Evolutionary conservation across 2,329 filamentous ascomycete genomes (phyloP).

Genomic region (Trichoderma citrinoviride): DNA sequence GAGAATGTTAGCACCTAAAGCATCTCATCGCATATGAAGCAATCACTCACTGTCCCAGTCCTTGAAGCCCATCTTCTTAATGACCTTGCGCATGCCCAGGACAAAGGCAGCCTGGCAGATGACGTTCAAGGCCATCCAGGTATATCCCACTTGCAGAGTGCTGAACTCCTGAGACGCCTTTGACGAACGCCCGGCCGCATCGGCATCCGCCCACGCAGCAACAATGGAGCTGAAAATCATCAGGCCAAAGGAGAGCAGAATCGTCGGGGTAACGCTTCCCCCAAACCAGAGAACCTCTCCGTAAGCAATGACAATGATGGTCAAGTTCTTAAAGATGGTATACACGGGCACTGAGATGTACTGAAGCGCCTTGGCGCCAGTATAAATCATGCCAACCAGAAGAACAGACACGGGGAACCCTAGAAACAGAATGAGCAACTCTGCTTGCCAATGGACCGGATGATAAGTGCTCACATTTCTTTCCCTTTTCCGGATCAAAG

Average conservation of each 20-base stretch:
- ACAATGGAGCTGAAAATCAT: slow-evolving; percentile 96
- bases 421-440: slow-evolving; percentile 40
- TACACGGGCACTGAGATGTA: slow-evolving; percentile 97
- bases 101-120: slow-evolving; percentile 90
- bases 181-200: slow-evolving; percentile 66
- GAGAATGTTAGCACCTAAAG: slow-evolving; percentile 32
- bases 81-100: slow-evolving; percentile 93
- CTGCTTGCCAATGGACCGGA: neutral
- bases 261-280: slow-evolving; percentile 81
- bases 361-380: slow-evolving; percentile 90
- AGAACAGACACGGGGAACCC: slow-evolving; percentile 96
- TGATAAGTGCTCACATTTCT: slow-evolving; percentile 68
- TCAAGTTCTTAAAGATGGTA: slow-evolving; percentile 99
- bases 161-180: slow-evolving; percentile 75
- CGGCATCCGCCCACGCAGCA: slow-evolving; percentile 96
- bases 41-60: slow-evolving; percentile 89
- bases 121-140: slow-evolving; percentile 98
- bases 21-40: neutral
- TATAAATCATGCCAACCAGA: slow-evolving; percentile 99
- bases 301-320: slow-evolving; percentile 97
- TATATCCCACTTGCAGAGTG: slow-evolving; percentile 89
- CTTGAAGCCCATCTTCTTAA: slow-evolving; percentile 99
- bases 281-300: slow-evolving; percentile 99
- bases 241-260: slow-evolving; percentile 88
- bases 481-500: slow-evolving; percentile 85